Evolutionary conservation across 2,329 filamentous ascomycete species (phyloP).

Genomic region (Didymella arachidicola): DNA sequence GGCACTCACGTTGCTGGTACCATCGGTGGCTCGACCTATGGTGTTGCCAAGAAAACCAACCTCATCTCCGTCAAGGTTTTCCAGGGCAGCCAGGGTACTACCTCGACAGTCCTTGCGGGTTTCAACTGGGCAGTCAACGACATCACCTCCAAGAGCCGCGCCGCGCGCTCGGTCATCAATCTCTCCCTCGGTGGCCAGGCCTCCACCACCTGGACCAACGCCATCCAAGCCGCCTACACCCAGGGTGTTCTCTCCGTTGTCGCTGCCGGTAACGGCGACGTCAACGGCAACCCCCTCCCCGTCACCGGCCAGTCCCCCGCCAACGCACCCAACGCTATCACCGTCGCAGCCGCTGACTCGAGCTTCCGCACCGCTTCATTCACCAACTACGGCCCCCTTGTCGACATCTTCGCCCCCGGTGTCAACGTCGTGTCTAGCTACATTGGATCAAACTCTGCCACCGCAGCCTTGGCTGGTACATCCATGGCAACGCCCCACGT

Average conservation of each 20-base stretch:
- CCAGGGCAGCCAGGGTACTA: conserved; percentile 11
- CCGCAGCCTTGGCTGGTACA: conserved; percentile 62
- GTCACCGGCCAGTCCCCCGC: conserved; percentile 37
- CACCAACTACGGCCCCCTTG: conserved; percentile 40
- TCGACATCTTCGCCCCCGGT: conserved; percentile 45
- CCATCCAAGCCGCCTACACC: conserved; percentile 32
- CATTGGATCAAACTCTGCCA: conserved; percentile 39
- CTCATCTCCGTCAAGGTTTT: conserved; percentile 43
- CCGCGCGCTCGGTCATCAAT: conserved; percentile 33
- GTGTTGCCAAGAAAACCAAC: conserved; percentile 34
- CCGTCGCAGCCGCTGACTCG: conserved; percentile 39
- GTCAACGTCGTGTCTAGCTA: conserved; percentile 54
- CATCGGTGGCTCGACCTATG: conserved; percentile 29
- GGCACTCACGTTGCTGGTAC: conserved; percentile 33
- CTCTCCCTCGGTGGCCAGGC: conserved; percentile 40
- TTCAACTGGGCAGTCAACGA: conserved; percentile 37
- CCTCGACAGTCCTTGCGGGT: conserved; percentile 28
- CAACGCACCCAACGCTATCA: conserved; percentile 37
- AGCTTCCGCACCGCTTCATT: conserved; percentile 33
- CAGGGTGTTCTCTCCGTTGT: conserved; percentile 40
- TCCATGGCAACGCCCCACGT: conserved; percentile 73
- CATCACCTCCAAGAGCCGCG: conserved; percentile 26
- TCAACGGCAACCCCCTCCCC: conserved; percentile 20
- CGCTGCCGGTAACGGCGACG: conserved; percentile 44
- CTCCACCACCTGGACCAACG: conserved; percentile 36